A percentile compares a stretch with the other conserved stretches of the same genome.
Evolutionary conservation across 306 rosid genomes (phyloP).

Genomic region (Cercis canadensis): DNA sequence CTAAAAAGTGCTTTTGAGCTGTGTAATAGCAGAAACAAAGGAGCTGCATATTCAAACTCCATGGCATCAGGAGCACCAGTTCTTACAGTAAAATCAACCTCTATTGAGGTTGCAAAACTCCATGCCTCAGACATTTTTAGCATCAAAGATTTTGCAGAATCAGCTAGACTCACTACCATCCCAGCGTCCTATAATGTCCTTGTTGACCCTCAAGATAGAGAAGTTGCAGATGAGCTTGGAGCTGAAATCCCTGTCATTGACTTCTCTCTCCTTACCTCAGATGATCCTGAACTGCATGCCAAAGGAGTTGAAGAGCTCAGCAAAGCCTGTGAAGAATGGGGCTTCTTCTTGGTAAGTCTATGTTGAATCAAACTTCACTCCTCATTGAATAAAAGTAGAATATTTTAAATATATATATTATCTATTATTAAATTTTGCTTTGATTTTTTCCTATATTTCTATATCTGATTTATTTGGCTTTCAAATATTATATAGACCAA

Average conservation of each 20-base stretch:
- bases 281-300: constrained; percentile 17
- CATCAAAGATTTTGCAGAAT: constrained; percentile 29
- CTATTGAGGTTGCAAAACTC: neutral
- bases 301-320: constrained; percentile 6
- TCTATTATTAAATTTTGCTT: too few relatives aligned
- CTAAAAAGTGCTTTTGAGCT: too few relatives aligned
- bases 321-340: constrained; percentile 37
- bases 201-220: constrained; percentile 3
- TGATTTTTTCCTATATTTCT: too few relatives aligned
- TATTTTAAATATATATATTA: too few relatives aligned
- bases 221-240: constrained; percentile 25
- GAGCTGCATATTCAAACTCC: too few relatives aligned
- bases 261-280: constrained; percentile 25
- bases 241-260: constrained; percentile 29
- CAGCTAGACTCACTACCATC: constrained; percentile 3
- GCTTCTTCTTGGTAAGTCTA: constrained; percentile 23
- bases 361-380: too few relatives aligned
- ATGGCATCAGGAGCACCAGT: neutral
- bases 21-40: too few relatives aligned
- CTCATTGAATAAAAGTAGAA: too few relatives aligned
- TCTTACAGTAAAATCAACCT: neutral
- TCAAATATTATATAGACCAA: too few relatives aligned
- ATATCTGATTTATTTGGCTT: too few relatives aligned
- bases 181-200: constrained; percentile 19
- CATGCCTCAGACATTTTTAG: neutral